Conservation (phyloP, 805 yeast species). For the Candida khao-thaluensis region DNA sequence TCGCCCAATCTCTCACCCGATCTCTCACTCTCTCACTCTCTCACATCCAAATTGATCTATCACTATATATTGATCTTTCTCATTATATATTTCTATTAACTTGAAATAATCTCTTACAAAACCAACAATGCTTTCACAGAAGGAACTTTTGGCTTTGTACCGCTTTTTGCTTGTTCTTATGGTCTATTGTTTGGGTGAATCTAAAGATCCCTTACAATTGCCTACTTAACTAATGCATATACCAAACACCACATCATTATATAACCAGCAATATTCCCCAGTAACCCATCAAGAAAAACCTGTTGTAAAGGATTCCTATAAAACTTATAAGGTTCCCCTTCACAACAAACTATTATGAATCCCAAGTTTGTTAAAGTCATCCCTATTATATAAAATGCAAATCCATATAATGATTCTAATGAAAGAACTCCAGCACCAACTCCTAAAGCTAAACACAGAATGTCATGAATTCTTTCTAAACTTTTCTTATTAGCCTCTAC, state of each 20-base stretch:
- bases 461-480: constrained; percentile 34
- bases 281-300: constrained; percentile 32
- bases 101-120: no score
- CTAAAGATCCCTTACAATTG: no score
- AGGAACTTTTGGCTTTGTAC: no score
- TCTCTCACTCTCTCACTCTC: no score
- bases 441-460: constrained; percentile 38
- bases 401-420: constrained; percentile 36
- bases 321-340: constrained; percentile 24
- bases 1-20: no score
- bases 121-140: no score
- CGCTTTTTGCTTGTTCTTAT: no score
- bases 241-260: constrained; percentile 51
- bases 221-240: constrained; percentile 36
- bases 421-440: constrained; percentile 41
- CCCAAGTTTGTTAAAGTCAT: constrained; percentile 28
- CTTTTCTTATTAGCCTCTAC: constrained; percentile 31
- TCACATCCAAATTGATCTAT: no score
- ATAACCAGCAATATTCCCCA: constrained; percentile 36
- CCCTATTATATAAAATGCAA: constrained; percentile 35
- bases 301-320: constrained; percentile 33
- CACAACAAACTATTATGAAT: constrained; percentile 33
- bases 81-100: no score
- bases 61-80: no score
- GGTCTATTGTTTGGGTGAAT: no score